Conservation (phyloP, 2,329 filamentous ascomycete species). For the Huntiella abstrusa region DNA sequence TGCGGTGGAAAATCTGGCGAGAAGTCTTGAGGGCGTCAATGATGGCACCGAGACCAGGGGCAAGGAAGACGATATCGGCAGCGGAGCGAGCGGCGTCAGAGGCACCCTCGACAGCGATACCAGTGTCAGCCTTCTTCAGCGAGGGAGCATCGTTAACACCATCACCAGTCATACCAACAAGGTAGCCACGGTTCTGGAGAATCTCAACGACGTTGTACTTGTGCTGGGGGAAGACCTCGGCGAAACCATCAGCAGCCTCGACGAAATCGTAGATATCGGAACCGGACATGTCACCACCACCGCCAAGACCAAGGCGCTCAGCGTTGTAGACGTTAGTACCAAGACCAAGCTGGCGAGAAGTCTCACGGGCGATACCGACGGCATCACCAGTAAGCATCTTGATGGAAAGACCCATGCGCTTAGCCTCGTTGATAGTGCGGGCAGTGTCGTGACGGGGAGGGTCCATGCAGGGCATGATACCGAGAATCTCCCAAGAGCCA, state of each 20-base stretch:
- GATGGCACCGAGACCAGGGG: conserved; percentile 76
- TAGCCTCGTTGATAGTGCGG: conserved; percentile 78
- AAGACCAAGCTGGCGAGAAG: conserved; percentile 75
- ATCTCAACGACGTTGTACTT: conserved; percentile 92
- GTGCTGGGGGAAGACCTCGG: conserved; percentile 87
- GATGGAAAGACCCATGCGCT: conserved; percentile 70
- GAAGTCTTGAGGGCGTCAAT: conserved; percentile 87
- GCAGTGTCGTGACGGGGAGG: conserved; percentile 81
- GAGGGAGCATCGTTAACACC: conserved; percentile 89
- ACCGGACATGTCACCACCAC: conserved; percentile 80
- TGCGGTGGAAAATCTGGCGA: conserved; percentile 88
- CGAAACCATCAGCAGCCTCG: conserved; percentile 85
- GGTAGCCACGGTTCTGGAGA: conserved; percentile 78
- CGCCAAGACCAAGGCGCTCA: conserved; percentile 76
- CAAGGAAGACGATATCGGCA: conserved; percentile 86
- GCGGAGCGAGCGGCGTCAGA: conserved; percentile 81
- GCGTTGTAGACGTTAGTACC: conserved; percentile 90
- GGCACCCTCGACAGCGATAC: conserved; percentile 84
- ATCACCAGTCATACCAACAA: conserved; percentile 91
- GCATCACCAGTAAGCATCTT: conserved; percentile 96
- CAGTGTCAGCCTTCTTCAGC: conserved; percentile 87
- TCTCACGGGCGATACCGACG: conserved; percentile 82
- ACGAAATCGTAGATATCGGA: conserved; percentile 93
- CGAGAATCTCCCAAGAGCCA: conserved; percentile 74
- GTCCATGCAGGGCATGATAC: conserved; percentile 88